These are phyloP conservation scores for Skeletonema tropicum DNA, from an alignment of 108 stramenopile species.

Conservation along the genomic window DNA sequence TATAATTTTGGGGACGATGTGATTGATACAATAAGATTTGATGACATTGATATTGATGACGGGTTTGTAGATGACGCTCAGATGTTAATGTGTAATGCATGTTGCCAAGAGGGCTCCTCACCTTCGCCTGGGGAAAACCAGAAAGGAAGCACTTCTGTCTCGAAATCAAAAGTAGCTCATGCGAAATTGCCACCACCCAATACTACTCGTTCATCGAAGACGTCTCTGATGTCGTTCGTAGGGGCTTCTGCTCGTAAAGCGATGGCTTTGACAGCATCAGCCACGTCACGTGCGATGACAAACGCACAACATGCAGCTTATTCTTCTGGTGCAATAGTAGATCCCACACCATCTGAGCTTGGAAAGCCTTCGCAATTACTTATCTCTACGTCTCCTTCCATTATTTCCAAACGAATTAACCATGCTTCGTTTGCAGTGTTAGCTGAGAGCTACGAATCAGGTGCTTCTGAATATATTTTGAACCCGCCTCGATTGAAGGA, in stretches of 20 bases:
- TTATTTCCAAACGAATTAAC: conserved; percentile 51
- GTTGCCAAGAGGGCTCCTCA: conserved; percentile 9
- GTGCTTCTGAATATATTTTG: conserved; percentile 35
- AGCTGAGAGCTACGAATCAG: conserved; percentile 49
- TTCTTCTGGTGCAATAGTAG: conserved; percentile 34
- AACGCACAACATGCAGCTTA: conserved; percentile 22
- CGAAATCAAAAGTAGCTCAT: neutral
- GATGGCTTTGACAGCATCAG: conserved; percentile 23
- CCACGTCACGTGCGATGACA: conserved; percentile 6
- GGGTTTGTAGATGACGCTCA: conserved; percentile 7
- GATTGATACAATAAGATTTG: conserved; percentile 18
- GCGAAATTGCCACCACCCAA: neutral
- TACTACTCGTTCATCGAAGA: conserved; percentile 10
- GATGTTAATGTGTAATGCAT: conserved; percentile 9
- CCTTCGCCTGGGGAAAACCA: neutral
- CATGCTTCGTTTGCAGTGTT: conserved; percentile 71
- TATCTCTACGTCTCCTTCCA: conserved; percentile 39
- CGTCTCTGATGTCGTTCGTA: conserved; percentile 33
- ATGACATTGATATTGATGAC: conserved; percentile 18
- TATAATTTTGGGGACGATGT: conserved; percentile 32
- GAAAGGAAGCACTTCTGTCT: neutral
- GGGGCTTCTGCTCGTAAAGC: conserved; percentile 41
- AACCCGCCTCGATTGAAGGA: conserved; percentile 43
- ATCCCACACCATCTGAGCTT: conserved; percentile 27
- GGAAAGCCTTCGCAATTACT: conserved; percentile 22